Evolutionary conservation across 176 grass and related monocot species (phyloP).

Genomic region (Thalia dealbata): DNA sequence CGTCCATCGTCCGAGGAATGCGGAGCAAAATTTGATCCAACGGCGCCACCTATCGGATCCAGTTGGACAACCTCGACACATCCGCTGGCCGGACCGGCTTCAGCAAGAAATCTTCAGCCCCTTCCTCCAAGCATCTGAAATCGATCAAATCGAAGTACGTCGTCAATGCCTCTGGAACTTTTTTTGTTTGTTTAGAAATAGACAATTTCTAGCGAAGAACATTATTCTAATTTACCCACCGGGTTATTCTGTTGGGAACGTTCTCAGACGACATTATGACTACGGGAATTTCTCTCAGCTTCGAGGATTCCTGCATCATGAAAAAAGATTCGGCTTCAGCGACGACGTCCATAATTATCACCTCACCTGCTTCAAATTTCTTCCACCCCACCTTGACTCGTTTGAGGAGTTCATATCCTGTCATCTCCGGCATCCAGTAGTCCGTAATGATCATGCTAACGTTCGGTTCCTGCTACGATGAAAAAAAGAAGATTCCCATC

Average conservation of each 20-base stretch:
- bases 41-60: constrained; percentile 1
- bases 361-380: not conserved
- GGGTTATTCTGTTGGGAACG: constrained; percentile 69
- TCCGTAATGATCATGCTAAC: constrained; percentile 96
- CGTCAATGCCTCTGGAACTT: not conserved
- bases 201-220: too few species aligned
- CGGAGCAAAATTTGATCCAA: not conserved
- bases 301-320: constrained; percentile 56
- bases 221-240: too few species aligned
- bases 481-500: too few species aligned
- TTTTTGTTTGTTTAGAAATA: too few species aligned
- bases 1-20: too few species aligned
- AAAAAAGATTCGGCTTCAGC: not conserved
- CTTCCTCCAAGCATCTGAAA: constrained; percentile 74
- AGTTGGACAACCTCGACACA: constrained; percentile 55
- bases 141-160: not conserved
- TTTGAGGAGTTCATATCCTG: constrained; percentile 89
- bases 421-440: constrained; percentile 99
- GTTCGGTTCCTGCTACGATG: constrained; percentile 54
- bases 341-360: not conserved
- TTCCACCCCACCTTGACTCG: constrained; percentile 56
- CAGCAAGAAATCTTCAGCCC: constrained; percentile 86
- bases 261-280: constrained; percentile 99
- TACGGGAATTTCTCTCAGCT: constrained; percentile 64
- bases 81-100: constrained; percentile 70